phyloP scores from a whole-genome alignment of 73 alveolate genomes.

The Blepharisma japonicum region DNA sequence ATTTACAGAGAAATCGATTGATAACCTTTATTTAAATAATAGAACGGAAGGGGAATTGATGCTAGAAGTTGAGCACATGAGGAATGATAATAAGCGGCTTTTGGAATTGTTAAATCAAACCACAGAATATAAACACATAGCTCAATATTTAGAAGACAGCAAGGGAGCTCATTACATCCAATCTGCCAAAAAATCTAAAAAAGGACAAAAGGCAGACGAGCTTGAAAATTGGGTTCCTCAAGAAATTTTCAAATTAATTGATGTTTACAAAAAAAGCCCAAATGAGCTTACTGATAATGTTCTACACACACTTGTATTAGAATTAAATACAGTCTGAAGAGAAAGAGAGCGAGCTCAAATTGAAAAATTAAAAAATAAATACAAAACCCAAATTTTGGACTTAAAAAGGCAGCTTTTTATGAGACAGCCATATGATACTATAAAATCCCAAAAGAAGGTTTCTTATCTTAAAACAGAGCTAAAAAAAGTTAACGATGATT shows the following conservation, averaged over 20 bases:
- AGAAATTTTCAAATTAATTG: neutral
- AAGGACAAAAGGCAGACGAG: neutral
- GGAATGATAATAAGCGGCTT: neutral
- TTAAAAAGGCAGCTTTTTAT: neutral
- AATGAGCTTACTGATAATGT: constrained; percentile 9
- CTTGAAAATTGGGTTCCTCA: constrained; percentile 1
- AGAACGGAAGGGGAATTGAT: constrained; percentile 11
- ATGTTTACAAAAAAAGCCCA: constrained; percentile 11
- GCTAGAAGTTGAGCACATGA: neutral
- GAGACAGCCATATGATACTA: constrained; percentile 19
- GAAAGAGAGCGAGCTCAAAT: neutral
- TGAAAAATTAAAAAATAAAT: neutral
- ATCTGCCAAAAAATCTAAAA: neutral
- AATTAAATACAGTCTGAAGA: constrained; percentile 1
- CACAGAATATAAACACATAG: neutral
- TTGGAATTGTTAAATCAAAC: neutral
- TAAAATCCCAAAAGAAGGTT: neutral
- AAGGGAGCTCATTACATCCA: constrained; percentile 3
- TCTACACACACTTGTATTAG: neutral
- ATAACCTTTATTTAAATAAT: neutral
- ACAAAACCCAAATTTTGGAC: constrained; percentile 1
- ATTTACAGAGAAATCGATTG: constrained; percentile 17
- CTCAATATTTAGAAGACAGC: neutral
- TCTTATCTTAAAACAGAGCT: neutral
- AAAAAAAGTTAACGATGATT: neutral